These are phyloP conservation scores for Biscogniauxia mediterranea DNA, from an alignment of 2,329 filamentous ascomycete species.

Conservation along the genomic window DNA sequence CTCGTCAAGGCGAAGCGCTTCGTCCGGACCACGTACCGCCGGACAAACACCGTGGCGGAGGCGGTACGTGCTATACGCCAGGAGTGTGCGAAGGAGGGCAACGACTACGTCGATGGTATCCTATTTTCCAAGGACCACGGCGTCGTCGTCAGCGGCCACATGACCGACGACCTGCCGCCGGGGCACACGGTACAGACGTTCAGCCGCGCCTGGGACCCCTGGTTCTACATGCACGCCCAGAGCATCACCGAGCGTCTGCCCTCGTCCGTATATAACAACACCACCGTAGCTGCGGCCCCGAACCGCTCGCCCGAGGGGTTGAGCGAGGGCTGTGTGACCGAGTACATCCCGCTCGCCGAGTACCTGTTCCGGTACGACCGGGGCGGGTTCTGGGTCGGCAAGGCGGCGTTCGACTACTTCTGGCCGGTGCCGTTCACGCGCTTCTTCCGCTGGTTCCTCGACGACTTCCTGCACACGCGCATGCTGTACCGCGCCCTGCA, in stretches of 20 bases:
- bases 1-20: constrained; percentile 59
- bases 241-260: constrained; percentile 38
- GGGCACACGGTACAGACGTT: constrained; percentile 35
- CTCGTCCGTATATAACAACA: constrained; percentile 23
- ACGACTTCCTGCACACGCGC: constrained; percentile 71
- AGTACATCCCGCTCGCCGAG: constrained; percentile 66
- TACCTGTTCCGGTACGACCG: constrained; percentile 78
- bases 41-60: constrained; percentile 48
- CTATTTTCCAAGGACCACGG: constrained; percentile 61
- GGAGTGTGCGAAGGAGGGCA: constrained; percentile 41
- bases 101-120: constrained; percentile 75
- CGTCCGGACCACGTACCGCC: constrained; percentile 62
- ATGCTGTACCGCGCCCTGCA: constrained; percentile 74
- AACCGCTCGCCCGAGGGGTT: not conserved
- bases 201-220: constrained; percentile 62
- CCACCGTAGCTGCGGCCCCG: constrained; percentile 15
- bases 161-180: constrained; percentile 52
- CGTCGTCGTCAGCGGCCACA: constrained; percentile 63
- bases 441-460: constrained; percentile 65
- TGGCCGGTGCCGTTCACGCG: constrained; percentile 61
- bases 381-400: constrained; percentile 72
- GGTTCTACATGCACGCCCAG: constrained; percentile 73
- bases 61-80: constrained; percentile 48
- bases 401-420: constrained; percentile 67
- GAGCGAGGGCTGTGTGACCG: constrained; percentile 32